Evolutionary conservation across 2,329 filamentous ascomycete genomes (phyloP).

Genomic region (Massarina eburnea): DNA sequence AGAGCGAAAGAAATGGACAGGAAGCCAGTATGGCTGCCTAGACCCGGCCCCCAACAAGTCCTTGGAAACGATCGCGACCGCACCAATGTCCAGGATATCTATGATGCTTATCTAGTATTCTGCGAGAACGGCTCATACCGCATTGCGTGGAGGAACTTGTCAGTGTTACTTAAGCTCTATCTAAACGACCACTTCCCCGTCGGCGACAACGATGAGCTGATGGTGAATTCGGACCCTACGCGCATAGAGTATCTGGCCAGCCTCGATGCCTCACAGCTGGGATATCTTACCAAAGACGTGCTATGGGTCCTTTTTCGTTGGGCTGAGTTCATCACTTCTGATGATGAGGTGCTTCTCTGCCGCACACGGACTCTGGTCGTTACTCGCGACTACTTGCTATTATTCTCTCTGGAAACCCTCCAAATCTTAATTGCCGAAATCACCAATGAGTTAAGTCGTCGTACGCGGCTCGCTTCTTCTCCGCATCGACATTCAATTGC

Average conservation of each 20-base stretch:
- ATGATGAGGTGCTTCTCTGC: background rate
- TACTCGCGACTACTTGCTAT: conserved; percentile 1
- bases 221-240: background rate
- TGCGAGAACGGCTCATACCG: conserved; percentile 10
- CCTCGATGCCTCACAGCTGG: conserved; percentile 3
- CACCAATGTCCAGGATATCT: background rate
- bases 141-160: conserved; percentile 9
- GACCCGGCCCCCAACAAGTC: background rate
- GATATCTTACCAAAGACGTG: conserved; percentile 7
- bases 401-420: background rate
- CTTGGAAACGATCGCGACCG: background rate
- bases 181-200: conserved; percentile 1
- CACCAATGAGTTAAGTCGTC: conserved; percentile 5
- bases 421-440: conserved; percentile 3
- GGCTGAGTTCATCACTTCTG: conserved; percentile 1
- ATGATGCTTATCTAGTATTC: conserved; percentile 8
- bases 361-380: background rate
- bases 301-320: conserved; percentile 7
- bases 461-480: conserved; percentile 1
- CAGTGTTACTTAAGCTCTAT: conserved; percentile 2
- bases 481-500: conserved; percentile 1
- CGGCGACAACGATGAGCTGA: background rate
- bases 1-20: background rate
- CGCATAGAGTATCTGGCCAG: conserved; percentile 1
- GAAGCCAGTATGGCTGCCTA: background rate